Conservation (phyloP, 73 alveolate genomes). For the Symbiodinium pilosum region DNA sequence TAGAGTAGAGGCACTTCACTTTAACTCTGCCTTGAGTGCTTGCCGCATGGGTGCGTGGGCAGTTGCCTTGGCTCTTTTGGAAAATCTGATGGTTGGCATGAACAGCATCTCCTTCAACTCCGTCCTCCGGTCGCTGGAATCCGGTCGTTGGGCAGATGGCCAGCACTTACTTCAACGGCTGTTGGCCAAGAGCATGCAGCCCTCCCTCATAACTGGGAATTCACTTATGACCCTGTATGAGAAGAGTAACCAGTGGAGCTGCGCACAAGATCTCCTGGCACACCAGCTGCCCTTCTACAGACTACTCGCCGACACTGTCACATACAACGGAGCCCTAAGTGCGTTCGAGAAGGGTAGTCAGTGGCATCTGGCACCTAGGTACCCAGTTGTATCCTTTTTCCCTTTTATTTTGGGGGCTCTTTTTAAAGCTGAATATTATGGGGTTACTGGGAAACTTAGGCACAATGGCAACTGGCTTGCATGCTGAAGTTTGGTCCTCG, state of each 20-base stretch:
- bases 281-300: not conserved
- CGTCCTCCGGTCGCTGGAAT: constrained; percentile 4
- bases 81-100: not conserved
- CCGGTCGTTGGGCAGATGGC: constrained; percentile 30
- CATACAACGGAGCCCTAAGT: constrained; percentile 49
- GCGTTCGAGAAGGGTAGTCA: constrained; percentile 58
- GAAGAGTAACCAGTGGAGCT: constrained; percentile 25
- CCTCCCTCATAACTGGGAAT: not conserved
- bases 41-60: constrained; percentile 24
- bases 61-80: not conserved
- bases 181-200: not conserved
- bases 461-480: constrained; percentile 60
- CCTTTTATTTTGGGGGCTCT: too few species aligned
- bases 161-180: constrained; percentile 2
- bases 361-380: too few species aligned
- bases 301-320: constrained; percentile 7
- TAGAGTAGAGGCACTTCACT: constrained; percentile 14
- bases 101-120: constrained; percentile 47
- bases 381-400: too few species aligned
- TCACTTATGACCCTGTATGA: not conserved
- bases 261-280: constrained; percentile 19
- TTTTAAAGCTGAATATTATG: too few species aligned
- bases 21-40: constrained; percentile 43
- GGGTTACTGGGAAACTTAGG: too few species aligned
- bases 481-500: not conserved